Evolutionary conservation across 768 basidiomycete genomes (phyloP).

Genomic region (Lentinula lateritia): DNA sequence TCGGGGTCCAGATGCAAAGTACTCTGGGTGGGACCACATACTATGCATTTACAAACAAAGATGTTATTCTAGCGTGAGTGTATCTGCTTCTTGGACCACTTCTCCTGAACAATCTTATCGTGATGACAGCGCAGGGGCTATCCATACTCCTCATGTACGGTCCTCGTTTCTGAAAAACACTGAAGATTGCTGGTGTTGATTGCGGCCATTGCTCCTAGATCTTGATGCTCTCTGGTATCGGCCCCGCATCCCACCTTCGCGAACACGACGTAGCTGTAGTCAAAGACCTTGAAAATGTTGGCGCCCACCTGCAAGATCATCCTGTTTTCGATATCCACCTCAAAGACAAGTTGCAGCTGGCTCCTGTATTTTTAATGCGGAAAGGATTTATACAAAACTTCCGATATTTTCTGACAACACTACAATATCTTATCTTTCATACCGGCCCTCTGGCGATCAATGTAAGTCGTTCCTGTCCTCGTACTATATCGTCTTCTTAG

Average conservation of each 20-base stretch:
- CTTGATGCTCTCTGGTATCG: slow-evolving; percentile 72
- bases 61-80: slow-evolving; percentile 54
- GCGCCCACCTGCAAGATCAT: slow-evolving; percentile 70
- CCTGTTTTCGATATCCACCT: slow-evolving; percentile 45
- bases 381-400: slow-evolving; percentile 17
- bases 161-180: not conserved
- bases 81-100: not conserved
- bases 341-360: slow-evolving; percentile 43
- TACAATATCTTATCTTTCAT: slow-evolving; percentile 37
- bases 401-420: slow-evolving; percentile 25
- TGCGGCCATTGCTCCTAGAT: slow-evolving; percentile 31
- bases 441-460: slow-evolving; percentile 51
- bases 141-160: slow-evolving; percentile 56
- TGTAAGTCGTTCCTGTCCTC: slow-evolving; percentile 26
- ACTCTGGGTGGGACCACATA: slow-evolving; percentile 27
- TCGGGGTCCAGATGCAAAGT: slow-evolving; percentile 33
- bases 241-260: slow-evolving; percentile 54
- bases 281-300: slow-evolving; percentile 68
- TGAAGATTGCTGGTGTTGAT: not conserved
- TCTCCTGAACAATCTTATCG: not conserved
- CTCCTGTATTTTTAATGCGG: slow-evolving; percentile 34
- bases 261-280: slow-evolving; percentile 49
- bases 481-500: not conserved
- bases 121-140: slow-evolving; percentile 45
- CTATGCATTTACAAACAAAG: slow-evolving; percentile 42